Evolutionary conservation across 2,329 filamentous ascomycete species (phyloP).

Genomic region (Fusarium sambucinum): DNA sequence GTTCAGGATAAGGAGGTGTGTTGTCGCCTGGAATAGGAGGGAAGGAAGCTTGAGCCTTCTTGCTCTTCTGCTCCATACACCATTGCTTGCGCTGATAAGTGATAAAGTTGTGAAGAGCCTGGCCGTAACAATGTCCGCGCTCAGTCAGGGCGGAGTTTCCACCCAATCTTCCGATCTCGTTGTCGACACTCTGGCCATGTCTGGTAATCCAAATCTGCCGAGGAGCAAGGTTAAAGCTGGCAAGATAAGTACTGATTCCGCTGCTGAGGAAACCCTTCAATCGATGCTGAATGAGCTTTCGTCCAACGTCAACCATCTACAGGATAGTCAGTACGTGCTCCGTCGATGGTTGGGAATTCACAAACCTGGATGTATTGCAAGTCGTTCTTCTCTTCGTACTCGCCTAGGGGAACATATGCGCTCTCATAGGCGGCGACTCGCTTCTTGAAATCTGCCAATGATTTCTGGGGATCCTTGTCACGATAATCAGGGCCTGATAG

Average conservation of each 20-base stretch:
- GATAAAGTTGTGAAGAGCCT: conserved; percentile 85
- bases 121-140: conserved; percentile 82
- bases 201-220: conserved; percentile 98
- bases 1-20: conserved; percentile 94
- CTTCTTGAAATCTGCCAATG: conserved; percentile 90
- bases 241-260: conserved; percentile 92
- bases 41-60: conserved; percentile 80
- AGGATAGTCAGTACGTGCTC: conserved; percentile 43
- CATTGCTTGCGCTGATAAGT: conserved; percentile 83
- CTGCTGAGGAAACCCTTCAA: conserved; percentile 92
- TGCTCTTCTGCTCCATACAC: conserved; percentile 85
- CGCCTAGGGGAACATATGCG: conserved; percentile 89
- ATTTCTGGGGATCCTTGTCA: conserved; percentile 87
- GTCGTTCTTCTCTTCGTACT: conserved; percentile 89
- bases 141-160: conserved; percentile 88
- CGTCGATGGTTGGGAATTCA: background rate
- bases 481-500: conserved; percentile 96
- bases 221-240: conserved; percentile 96
- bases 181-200: conserved; percentile 92
- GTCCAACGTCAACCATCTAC: conserved; percentile 94
- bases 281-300: conserved; percentile 91
- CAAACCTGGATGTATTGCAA: conserved; percentile 89
- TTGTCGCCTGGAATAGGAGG: conserved; percentile 92
- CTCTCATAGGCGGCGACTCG: conserved; percentile 94
- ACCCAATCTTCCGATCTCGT: conserved; percentile 87